Evolutionary conservation across 2,329 filamentous ascomycete genomes (phyloP), one percentile per base, ranked within the genome.

Genomic region (Corynespora cassiicola): DNA sequence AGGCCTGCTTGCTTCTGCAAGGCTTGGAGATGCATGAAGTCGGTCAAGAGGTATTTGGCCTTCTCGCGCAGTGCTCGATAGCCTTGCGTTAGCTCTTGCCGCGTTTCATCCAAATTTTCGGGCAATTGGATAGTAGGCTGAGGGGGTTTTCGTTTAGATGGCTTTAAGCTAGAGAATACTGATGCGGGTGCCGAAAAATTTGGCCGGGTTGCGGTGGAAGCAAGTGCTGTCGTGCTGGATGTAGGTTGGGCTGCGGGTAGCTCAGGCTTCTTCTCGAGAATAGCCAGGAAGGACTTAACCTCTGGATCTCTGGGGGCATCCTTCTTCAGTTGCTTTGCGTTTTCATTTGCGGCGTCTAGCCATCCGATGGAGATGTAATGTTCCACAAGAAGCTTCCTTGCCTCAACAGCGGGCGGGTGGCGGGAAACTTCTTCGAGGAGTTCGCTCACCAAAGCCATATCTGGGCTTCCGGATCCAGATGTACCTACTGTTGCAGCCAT

Each of bases 361-460:
- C 63, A 66, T 16, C 61, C 60, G 7, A 59, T 42, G 3, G 56
- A 47, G 8, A 65, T 56, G 39, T 64, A 66, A 19, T 65, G 63
- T 34, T 66, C 58, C 3, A 58, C 42, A 3, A 67, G 56, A 5
- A 66, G 44, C 24, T 64, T 67, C 14, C 54, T 51, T 6, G 60
- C 56, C 15, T 27, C 31, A 21, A 65, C 46, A 7, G 60, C 61
- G 6, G 62, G 60, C 12, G 62, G 50, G 30, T 52, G 42, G 28
- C 61, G 51, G 7, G 56, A 54, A 15, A 65, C 61, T 14, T 63
- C 50, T 31, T 68, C 63, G 12, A 61, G 45, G 0, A 68, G 45
- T 22, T 66, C 63, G 9, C 52, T 54, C 4, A 66, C 52, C 1
- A 66, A 51, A 11, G 43, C 47, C 54, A 65, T 63, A 36, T 66